Conservation (phyloP, 495 filamentous ascomycete genomes). For the Aspergillus baeticus region DNA sequence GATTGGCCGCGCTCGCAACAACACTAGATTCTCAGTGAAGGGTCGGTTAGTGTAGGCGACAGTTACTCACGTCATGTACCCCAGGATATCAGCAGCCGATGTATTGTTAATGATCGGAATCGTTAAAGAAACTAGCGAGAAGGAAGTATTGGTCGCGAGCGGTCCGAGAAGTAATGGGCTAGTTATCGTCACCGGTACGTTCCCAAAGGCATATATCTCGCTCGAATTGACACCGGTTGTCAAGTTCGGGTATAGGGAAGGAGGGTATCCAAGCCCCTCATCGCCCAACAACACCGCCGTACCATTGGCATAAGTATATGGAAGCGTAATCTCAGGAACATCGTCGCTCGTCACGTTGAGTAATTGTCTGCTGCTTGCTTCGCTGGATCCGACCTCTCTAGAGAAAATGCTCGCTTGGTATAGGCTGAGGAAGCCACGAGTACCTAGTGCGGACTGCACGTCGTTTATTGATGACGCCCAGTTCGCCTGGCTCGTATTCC, state of each 20-base stretch:
- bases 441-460: slow-evolving; percentile 59
- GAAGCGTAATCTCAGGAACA: slow-evolving; percentile 51
- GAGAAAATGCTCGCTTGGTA: slow-evolving; percentile 69
- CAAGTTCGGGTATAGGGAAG: slow-evolving; percentile 70
- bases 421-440: slow-evolving; percentile 41
- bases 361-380: slow-evolving; percentile 34
- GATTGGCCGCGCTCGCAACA: slow-evolving; percentile 58
- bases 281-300: slow-evolving; percentile 57
- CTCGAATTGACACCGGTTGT: slow-evolving; percentile 52
- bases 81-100: slow-evolving; percentile 58
- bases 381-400: slow-evolving; percentile 51
- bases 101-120: slow-evolving; percentile 68
- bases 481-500: slow-evolving; percentile 50
- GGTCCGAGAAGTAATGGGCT: slow-evolving; percentile 67
- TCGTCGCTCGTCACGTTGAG: slow-evolving; percentile 59
- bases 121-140: slow-evolving; percentile 78
- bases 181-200: slow-evolving; percentile 49
- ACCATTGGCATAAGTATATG: slow-evolving; percentile 57
- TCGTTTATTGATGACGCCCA: slow-evolving; percentile 58
- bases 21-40: slow-evolving; percentile 44
- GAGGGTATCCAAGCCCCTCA: slow-evolving; percentile 59
- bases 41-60: not conserved
- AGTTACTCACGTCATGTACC: slow-evolving; percentile 55
- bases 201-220: slow-evolving; percentile 34
- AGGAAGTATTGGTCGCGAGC: slow-evolving; percentile 61